phyloP scores from a whole-genome alignment of 306 rosid genomes.

The Hylodesmum podocarpum region DNA sequence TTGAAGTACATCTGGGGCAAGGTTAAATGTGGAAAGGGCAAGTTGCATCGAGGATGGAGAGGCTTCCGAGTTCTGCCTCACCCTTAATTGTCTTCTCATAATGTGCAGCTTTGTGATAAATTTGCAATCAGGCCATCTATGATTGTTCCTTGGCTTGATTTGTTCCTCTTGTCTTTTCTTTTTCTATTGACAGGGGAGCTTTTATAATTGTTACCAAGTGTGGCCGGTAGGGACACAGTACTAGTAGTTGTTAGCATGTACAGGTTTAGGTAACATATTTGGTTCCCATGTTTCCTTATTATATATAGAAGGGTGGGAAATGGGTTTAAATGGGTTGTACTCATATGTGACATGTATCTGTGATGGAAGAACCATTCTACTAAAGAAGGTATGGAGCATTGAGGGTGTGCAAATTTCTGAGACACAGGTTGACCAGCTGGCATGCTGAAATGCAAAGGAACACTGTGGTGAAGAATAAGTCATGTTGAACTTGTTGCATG shows the following conservation, averaged over 20 bases:
- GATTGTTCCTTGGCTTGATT: constrained; percentile 36
- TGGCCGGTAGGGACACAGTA: constrained; percentile 46
- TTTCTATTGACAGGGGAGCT: constrained; percentile 49
- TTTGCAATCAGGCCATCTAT: constrained; percentile 47
- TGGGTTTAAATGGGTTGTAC: constrained; percentile 33
- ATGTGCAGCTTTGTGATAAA: constrained; percentile 41
- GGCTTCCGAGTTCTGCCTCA: constrained; percentile 29
- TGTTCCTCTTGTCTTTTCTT: constrained; percentile 40
- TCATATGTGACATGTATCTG: constrained; percentile 31
- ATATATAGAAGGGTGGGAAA: constrained; percentile 32
- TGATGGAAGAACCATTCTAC: constrained; percentile 33
- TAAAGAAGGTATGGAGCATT: constrained; percentile 21
- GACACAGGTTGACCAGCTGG: constrained; percentile 34
- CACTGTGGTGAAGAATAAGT: constrained; percentile 37
- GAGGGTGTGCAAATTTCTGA: constrained; percentile 20
- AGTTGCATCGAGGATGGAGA: constrained; percentile 35
- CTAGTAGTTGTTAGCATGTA: constrained; percentile 48
- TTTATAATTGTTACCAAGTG: constrained; percentile 57
- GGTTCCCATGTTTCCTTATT: constrained; percentile 49
- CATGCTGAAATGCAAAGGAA: constrained; percentile 36
- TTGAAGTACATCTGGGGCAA: constrained; percentile 18
- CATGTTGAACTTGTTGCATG: constrained; percentile 36
- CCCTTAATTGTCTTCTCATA: constrained; percentile 31
- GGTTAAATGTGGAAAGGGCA: constrained; percentile 26
- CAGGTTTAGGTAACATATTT: constrained; percentile 53